These are phyloP conservation scores for Colletotrichum sp. DNA, from an alignment of 2,329 filamentous ascomycete species.

Conservation along the genomic window DNA sequence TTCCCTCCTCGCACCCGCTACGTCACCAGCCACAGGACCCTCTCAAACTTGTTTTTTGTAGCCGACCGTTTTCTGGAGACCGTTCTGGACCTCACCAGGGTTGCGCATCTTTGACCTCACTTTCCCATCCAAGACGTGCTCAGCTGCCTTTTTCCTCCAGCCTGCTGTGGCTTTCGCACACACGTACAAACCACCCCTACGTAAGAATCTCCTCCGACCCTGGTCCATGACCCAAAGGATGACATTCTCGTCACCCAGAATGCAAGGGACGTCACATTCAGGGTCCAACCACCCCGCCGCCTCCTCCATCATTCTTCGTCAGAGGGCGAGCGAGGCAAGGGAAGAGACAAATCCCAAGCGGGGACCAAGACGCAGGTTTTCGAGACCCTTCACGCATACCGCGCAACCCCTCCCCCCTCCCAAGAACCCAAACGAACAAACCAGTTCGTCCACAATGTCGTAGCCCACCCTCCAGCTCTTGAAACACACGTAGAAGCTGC, in stretches of 20 bases:
- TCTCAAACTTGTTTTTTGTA: constrained; percentile 15
- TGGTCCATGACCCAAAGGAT: not conserved
- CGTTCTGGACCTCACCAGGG: not conserved
- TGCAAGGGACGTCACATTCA: constrained; percentile 17
- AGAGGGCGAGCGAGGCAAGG: not conserved
- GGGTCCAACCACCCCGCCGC: not conserved
- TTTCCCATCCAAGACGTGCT: not conserved
- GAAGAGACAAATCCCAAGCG: not conserved
- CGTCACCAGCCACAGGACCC: constrained; percentile 22
- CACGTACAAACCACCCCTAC: not conserved
- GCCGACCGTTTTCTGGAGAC: not conserved
- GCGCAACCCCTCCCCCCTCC: not conserved
- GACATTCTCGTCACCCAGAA: not conserved
- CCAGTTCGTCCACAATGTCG: not conserved
- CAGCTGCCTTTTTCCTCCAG: not conserved
- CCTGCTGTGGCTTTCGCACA: not conserved
- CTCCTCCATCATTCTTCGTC: not conserved
- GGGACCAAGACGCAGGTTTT: constrained; percentile 11
- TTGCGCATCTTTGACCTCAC: not conserved
- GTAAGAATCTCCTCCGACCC: not conserved
- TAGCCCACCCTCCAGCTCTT: not conserved
- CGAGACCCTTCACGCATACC: constrained; percentile 17
- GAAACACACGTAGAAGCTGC: not conserved
- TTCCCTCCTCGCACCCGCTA: not conserved
- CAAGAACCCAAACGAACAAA: not conserved